A percentile compares a stretch with the other conserved stretches of the same genome.
These are phyloP conservation scores for Mariannaea elegans DNA, from an alignment of 2,329 filamentous ascomycete genomes.

Conservation along the genomic window DNA sequence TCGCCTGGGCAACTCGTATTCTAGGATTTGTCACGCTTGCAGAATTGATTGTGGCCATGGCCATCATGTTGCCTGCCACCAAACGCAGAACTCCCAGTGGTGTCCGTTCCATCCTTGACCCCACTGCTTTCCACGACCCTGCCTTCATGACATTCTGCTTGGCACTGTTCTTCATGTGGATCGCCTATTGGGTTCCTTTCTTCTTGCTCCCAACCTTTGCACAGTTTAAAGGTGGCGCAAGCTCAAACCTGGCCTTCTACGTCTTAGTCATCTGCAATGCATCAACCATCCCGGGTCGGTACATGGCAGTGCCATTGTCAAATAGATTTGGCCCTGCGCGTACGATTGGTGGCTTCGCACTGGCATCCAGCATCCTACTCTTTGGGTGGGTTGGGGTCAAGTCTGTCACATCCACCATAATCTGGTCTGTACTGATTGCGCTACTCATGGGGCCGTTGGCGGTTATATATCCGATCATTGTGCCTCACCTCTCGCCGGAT, in stretches of 20 bases:
- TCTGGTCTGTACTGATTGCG: slow-evolving; percentile 12
- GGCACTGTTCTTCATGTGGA: slow-evolving; percentile 12
- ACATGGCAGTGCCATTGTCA: slow-evolving; percentile 7
- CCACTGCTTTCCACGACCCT: slow-evolving; percentile 6
- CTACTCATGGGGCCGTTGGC: slow-evolving; percentile 12
- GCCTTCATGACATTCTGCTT: slow-evolving; percentile 15
- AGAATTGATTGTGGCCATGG: slow-evolving; percentile 1
- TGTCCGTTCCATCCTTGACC: slow-evolving; percentile 10
- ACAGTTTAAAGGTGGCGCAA: slow-evolving; percentile 9
- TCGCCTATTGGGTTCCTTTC: slow-evolving; percentile 18
- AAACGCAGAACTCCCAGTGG: not conserved
- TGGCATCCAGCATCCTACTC: slow-evolving; percentile 5
- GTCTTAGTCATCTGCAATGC: slow-evolving; percentile 12
- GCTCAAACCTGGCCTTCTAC: slow-evolving; percentile 11
- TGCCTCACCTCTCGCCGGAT: not conserved
- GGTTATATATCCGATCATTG: slow-evolving; percentile 8
- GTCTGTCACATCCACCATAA: slow-evolving; percentile 1
- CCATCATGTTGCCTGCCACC: slow-evolving; percentile 10
- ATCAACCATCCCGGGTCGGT: slow-evolving; percentile 14
- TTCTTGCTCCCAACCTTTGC: slow-evolving; percentile 15
- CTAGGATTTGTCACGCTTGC: not conserved
- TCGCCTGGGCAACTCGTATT: not conserved
- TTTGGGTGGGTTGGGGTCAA: slow-evolving; percentile 14
- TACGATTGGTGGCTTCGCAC: not conserved
- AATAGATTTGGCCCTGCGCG: slow-evolving; percentile 2